Percentiles rank a stretch among this genome's conserved stretches.
Conservation (phyloP, 306 rosid species). For the Cercis canadensis region DNA sequence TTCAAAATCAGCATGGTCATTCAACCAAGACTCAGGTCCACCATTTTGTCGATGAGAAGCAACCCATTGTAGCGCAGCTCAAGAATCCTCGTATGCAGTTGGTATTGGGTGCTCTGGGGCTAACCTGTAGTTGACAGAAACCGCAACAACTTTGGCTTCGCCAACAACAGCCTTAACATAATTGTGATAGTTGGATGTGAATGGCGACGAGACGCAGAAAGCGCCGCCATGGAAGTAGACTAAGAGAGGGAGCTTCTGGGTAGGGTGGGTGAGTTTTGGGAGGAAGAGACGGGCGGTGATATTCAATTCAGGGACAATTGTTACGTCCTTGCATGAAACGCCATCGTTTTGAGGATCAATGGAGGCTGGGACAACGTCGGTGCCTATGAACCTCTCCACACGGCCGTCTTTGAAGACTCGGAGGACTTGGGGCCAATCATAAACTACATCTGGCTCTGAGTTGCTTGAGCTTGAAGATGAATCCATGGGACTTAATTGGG, state of each 20-base stretch:
- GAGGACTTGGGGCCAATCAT: constrained; percentile 9
- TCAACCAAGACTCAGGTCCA: constrained; percentile 52
- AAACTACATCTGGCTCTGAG: constrained; percentile 31
- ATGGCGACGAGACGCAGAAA: constrained; percentile 48
- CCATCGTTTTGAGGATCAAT: background rate
- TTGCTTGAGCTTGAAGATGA: background rate
- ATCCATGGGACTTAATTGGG: constrained; percentile 10
- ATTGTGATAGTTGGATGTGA: constrained; percentile 30
- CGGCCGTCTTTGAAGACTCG: constrained; percentile 43
- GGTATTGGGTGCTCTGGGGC: constrained; percentile 53
- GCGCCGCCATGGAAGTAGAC: constrained; percentile 55
- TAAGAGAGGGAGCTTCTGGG: constrained; percentile 44
- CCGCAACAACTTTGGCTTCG: constrained; percentile 36
- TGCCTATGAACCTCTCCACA: constrained; percentile 36
- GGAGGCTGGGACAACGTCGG: constrained; percentile 43
- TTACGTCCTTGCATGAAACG: constrained; percentile 53
- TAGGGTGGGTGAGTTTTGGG: constrained; percentile 21
- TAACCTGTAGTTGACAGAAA: constrained; percentile 39
- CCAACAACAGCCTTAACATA: constrained; percentile 32
- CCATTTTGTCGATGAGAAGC: constrained; percentile 18
- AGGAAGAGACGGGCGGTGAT: constrained; percentile 50
- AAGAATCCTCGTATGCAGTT: constrained; percentile 43
- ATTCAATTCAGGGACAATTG: constrained; percentile 12
- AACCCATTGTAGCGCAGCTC: constrained; percentile 44
- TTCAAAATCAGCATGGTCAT: constrained; percentile 39